Evolutionary conservation across 2,329 filamentous ascomycete genomes (phyloP), one percentile per base, ranked within the genome.

Genomic region (Fusarium fujikuroi): DNA sequence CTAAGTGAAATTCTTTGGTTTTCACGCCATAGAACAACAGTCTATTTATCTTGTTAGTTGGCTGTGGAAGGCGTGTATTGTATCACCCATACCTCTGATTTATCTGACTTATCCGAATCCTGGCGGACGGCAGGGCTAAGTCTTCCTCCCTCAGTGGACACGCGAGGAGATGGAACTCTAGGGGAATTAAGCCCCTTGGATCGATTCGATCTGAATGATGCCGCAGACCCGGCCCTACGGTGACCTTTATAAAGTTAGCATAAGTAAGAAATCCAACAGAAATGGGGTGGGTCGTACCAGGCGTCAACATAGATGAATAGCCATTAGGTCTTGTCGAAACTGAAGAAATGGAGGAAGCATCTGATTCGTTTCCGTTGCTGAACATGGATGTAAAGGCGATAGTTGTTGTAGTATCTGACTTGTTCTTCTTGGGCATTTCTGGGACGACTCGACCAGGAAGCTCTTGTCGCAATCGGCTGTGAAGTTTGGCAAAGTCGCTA

Each of bases 371-470:
- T 21, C 87, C 89, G 37, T 87, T 88, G 28, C 87, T 88, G 44
- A 84, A 85, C 69, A 90, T 79, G 16, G 84, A 81, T 34, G 92
- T 82, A 28, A 92, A 80, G 32, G 85, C 86, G 2, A 89, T 87
- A 11, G 92, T 85, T 11, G 89, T 87, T 11, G 92, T 85, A 11
- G 91, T 92, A 73, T 92, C 91, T 25, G 91, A 89, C 82, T 95
- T 97, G 82, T 98, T 98, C 88, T 98, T 98, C 80, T 92, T 92
- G 2, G 96, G 96, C 56, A 98, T 84, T 2, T 94, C 90, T 16
- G 95, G 93, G 6, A 99, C 86, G 10, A 97, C 89, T 78, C 97
- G 97, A 23, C 96, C 96, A 0, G 96, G 96, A 60, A 98, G 87
- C 82, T 99, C 96, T 18, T 91, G 90, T 40, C 93, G 91, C 68